Base-by-base conservation (phyloP, 1,139 yeast species). In the Dujonia santamariae region DNA sequence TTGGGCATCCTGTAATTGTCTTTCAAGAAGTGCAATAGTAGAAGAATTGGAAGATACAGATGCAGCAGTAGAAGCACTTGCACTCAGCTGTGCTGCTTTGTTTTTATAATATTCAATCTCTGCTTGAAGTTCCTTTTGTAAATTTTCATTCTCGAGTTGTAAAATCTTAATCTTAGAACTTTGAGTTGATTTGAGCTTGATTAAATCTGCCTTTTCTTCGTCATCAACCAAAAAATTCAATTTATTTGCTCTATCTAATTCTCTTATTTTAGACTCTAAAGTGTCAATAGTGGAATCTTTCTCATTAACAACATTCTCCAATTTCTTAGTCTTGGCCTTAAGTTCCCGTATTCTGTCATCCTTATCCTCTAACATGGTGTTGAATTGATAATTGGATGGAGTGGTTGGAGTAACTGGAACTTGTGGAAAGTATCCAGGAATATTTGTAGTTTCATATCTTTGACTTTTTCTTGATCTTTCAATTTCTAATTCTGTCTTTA, bases 401-500 rank as follows among this genome's bases (percentile, higher is more conserved):
- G 30, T 27, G 7, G 21, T 18, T 9, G 32, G 32, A 12, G 32
- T 29, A 7, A 20, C 15, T 13, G 32, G 32, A 4, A 17, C 12
- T 4, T 9, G 12, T 16, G 28, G 21, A 21, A 21, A 19, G 12
- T 17, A 17, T n/a, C n/a, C 25, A n/a, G 26, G 26, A 15, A 12
- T 9, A 27, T 7, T 13, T 20, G 14, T 27, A 27, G 14, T n/a
- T n/a, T 22, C 16, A 19, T 5, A 11, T 14, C 21, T 9, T 14
- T 29, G 26, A 3, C 11, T 21, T 14, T 16, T 25, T 29, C 23
- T 74, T 5, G 80, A 78, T 46, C 88, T 72, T 42, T 84, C 94
- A 49, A 83, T 81, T 43, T 83, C 86, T 32, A 84, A 53, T 24
- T 77, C 83, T 44, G 80, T 86, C 19, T 75, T 77, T 30, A 85